Evolutionary conservation across 2,329 filamentous ascomycete genomes (phyloP).

Genomic region (Colletotrichum sp.): DNA sequence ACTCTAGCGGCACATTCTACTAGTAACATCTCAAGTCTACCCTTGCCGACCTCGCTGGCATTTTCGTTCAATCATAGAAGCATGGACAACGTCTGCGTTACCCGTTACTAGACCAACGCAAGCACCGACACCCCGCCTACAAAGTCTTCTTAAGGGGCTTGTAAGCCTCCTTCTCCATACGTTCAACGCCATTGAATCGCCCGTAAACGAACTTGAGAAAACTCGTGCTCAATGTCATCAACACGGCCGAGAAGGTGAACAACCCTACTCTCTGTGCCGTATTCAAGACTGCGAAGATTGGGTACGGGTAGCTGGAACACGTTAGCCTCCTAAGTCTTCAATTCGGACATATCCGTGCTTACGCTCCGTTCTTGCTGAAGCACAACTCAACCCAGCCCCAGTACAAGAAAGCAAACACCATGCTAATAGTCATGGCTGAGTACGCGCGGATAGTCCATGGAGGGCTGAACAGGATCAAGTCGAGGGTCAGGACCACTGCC

Average conservation of each 20-base stretch:
- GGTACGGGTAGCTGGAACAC: constrained; percentile 77
- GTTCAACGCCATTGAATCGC: constrained; percentile 63
- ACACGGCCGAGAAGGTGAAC: constrained; percentile 70
- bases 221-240: constrained; percentile 75
- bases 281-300: constrained; percentile 74
- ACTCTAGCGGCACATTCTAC: not conserved
- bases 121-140: not conserved
- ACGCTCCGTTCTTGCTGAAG: constrained; percentile 70
- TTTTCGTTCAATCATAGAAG: not conserved
- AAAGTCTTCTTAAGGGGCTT: constrained; percentile 32
- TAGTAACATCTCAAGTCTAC: not conserved
- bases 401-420: constrained; percentile 67
- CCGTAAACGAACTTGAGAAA: constrained; percentile 74
- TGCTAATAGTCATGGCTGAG: constrained; percentile 63
- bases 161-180: constrained; percentile 39
- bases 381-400: constrained; percentile 82
- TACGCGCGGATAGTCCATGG: constrained; percentile 71
- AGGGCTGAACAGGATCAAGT: constrained; percentile 72
- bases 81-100: not conserved
- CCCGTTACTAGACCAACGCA: not conserved
- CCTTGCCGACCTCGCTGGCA: not conserved
- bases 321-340: constrained; percentile 27
- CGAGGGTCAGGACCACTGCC: constrained; percentile 65
- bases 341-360: constrained; percentile 29
- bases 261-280: constrained; percentile 70